Evolutionary conservation across 2,329 filamentous ascomycete genomes (phyloP), one percentile per base, ranked within the genome.

Genomic region (Exophiala xenobiotica): DNA sequence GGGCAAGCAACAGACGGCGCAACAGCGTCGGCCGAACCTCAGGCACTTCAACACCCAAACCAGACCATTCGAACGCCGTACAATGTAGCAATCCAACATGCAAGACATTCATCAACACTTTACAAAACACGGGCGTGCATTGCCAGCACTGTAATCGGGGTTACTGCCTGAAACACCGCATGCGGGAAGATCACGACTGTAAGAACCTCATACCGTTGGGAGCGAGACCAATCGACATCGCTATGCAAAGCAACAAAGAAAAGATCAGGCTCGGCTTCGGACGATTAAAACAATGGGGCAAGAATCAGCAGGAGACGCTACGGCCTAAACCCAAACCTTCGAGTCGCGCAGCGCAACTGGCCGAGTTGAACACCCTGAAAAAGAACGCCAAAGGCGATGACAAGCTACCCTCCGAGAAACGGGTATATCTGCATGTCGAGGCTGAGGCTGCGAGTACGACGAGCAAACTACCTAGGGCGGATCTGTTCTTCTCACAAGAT

Each of bases 341-440:
- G 27, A 80, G 77, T 1, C 78, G 85, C 0, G 80, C 86, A 0
- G 81, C 84, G 42, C 79, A 85, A 2, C 61, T 88, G 14, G 75
- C 84, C 2, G 88, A 86, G 4, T 76, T 92, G 5, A 90, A 90
- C 57, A 82, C 80, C 7, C 75, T 99, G 35, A 96, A 96, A 74
- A 87, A 86, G 67, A 83, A 80, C 0, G 92, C 93, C 2, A 96
- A 96, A 72, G 95, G 95, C 1, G 92, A 97, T 59, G 83, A 83
- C 7, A 92, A 90, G 63, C 70, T 96, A 0, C 77, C 90, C 0
- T 69, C 76, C 0, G 90, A 96, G 58, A 95, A 95, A 74, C 77
- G 93, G n/a, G 73, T 99, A 1, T 97, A 97, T 66, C 66, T 99
- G 1, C 85, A 88, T 65, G 88, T 96, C 14, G 92, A 97, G 67